Conservation (phyloP, 768 basidiomycete species). For the Boletus tomentosulus region DNA sequence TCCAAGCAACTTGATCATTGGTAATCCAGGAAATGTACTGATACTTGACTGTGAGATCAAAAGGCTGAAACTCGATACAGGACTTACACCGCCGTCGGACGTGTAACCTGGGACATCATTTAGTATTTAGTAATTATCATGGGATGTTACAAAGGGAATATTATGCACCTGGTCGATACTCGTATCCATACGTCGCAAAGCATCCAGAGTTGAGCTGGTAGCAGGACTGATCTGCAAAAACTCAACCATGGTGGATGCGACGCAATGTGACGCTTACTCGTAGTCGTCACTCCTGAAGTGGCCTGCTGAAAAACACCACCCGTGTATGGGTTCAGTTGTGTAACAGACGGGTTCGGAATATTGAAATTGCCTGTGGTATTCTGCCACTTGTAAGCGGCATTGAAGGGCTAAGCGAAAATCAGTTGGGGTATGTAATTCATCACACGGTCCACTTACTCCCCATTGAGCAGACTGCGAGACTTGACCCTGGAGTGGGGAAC, state of each 20-base stretch:
- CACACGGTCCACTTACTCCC: slow-evolving; percentile 48
- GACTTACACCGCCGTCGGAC: slow-evolving; percentile 46
- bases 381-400: slow-evolving; percentile 64
- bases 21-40: slow-evolving; percentile 82
- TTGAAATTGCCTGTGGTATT: slow-evolving; percentile 57
- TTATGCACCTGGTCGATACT: slow-evolving; percentile 63
- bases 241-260: background rate
- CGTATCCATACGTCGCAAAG: slow-evolving; percentile 73
- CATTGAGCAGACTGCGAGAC: slow-evolving; percentile 87
- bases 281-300: slow-evolving; percentile 62
- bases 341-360: slow-evolving; percentile 51
- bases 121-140: background rate
- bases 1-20: slow-evolving; percentile 62
- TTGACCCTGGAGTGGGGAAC: slow-evolving; percentile 40
- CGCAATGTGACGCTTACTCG: slow-evolving; percentile 38
- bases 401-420: slow-evolving; percentile 60
- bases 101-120: slow-evolving; percentile 17
- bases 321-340: slow-evolving; percentile 58
- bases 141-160: background rate
- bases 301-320: slow-evolving; percentile 85
- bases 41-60: slow-evolving; percentile 4
- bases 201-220: slow-evolving; percentile 52
- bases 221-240: slow-evolving; percentile 55
- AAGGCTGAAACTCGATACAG: background rate
- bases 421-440: background rate